A percentile compares a stretch with the other conserved stretches of the same genome.
Evolutionary conservation across 768 basidiomycete species (phyloP).

Genomic region (Panaeolus papilionaceus): DNA sequence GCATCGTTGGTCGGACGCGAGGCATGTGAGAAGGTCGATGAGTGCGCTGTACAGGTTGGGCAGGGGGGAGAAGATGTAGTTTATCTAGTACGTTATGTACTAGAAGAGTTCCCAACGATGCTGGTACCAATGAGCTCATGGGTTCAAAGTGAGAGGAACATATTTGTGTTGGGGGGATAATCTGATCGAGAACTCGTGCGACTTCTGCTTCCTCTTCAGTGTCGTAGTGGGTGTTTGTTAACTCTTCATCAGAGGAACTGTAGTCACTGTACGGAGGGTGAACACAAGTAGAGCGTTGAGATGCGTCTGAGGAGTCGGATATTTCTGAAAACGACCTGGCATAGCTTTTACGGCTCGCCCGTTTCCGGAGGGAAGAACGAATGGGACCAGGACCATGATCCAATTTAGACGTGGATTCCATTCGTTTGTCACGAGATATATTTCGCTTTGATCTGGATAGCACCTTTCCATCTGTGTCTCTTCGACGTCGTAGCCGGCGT

Average conservation of each 20-base stretch:
- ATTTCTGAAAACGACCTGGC: background rate
- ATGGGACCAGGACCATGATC: background rate
- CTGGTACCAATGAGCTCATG: background rate
- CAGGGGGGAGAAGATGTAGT: background rate
- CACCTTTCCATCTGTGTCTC: background rate
- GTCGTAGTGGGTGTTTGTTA: background rate
- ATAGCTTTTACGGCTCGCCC: background rate
- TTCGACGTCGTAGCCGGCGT: background rate
- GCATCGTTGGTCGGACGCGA: conserved; percentile 12
- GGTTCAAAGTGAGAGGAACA: background rate
- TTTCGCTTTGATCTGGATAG: background rate
- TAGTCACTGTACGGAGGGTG: background rate
- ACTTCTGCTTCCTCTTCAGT: conserved; percentile 3
- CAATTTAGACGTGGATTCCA: background rate
- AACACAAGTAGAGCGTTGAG: background rate
- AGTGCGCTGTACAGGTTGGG: background rate
- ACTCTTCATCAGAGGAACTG: conserved; percentile 1
- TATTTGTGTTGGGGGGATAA: background rate
- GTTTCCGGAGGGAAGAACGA: background rate
- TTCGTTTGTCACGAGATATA: background rate
- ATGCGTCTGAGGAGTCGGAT: background rate
- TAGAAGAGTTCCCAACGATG: background rate
- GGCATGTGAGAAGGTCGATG: conserved; percentile 4
- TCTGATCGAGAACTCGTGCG: background rate
- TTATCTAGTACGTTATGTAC: background rate